phyloP scores from a whole-genome alignment of 495 filamentous ascomycete species.

The Penicillium longicatenatum region DNA sequence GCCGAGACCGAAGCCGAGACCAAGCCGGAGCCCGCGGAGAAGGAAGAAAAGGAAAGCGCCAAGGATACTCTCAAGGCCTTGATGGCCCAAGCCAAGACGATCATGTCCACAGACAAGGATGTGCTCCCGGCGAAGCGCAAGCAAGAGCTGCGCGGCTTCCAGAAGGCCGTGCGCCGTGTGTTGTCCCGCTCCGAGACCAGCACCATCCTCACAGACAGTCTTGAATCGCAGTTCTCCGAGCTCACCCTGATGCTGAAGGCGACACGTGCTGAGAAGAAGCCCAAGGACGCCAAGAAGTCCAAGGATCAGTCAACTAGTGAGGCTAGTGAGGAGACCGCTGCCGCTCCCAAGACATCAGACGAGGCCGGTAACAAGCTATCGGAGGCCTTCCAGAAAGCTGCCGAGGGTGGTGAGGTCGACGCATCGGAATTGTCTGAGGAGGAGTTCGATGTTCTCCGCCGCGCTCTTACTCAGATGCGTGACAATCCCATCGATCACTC shows the following conservation, averaged over 20 bases:
- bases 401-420: conserved; percentile 42
- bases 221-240: conserved; percentile 56
- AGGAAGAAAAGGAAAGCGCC: conserved; percentile 33
- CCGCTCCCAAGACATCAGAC: conserved; percentile 20
- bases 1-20: conserved; percentile 32
- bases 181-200: conserved; percentile 51
- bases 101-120: conserved; percentile 52
- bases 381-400: conserved; percentile 45
- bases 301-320: conserved; percentile 17
- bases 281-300: conserved; percentile 24
- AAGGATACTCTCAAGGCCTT: conserved; percentile 53
- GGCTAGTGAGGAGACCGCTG: conserved; percentile 1
- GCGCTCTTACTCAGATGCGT: conserved; percentile 55
- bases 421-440: conserved; percentile 40
- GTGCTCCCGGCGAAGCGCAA: conserved; percentile 60
- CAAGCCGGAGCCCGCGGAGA: conserved; percentile 22
- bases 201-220: conserved; percentile 45
- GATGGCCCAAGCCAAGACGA: conserved; percentile 53
- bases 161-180: conserved; percentile 53
- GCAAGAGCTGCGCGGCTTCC: conserved; percentile 62
- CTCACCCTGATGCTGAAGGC: conserved; percentile 44
- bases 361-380: conserved; percentile 37
- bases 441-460: conserved; percentile 45
- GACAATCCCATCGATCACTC: conserved; percentile 73
- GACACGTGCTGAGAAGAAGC: conserved; percentile 35